phyloP scores from a whole-genome alignment of 1,284 basidiomycete genomes.

The Termitomyces sp. region DNA sequence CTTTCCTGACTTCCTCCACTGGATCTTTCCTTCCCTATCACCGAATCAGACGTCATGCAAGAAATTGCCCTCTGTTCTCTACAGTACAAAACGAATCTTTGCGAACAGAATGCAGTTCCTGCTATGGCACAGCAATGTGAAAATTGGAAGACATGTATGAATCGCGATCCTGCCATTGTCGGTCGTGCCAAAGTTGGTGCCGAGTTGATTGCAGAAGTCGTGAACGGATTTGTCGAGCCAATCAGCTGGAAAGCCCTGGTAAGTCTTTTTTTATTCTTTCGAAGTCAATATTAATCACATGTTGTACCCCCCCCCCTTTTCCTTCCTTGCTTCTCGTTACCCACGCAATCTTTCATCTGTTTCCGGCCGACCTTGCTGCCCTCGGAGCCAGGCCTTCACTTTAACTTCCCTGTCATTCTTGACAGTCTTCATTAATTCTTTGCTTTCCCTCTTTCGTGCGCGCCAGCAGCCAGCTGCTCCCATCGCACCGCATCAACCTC shows the following conservation, averaged over 20 bases:
- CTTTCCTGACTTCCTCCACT: background rate
- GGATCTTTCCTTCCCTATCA: background rate
- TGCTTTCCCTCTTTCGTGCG: constrained; percentile 72
- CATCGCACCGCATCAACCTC: constrained; percentile 23
- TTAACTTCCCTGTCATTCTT: constrained; percentile 76
- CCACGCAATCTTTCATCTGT: background rate
- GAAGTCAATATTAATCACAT: constrained; percentile 18
- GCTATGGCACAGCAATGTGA: constrained; percentile 82
- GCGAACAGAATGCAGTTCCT: constrained; percentile 70
- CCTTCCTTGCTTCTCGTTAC: background rate
- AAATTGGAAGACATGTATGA: constrained; percentile 95
- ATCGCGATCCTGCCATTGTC: constrained; percentile 85
- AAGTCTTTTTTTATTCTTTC: constrained; percentile 26
- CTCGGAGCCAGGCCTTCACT: constrained; percentile 58
- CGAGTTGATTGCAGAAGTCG: constrained; percentile 92
- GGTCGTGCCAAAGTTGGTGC: constrained; percentile 88
- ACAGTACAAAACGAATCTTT: constrained; percentile 80
- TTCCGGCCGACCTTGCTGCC: background rate
- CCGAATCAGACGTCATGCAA: constrained; percentile 76
- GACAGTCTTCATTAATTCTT: constrained; percentile 78
- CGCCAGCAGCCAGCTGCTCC: constrained; percentile 40
- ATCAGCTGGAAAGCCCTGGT: constrained; percentile 97
- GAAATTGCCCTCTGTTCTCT: constrained; percentile 83
- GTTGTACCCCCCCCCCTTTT: background rate
- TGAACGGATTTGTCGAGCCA: constrained; percentile 94